A percentile compares a stretch with the other conserved stretches of the same genome.
Evolutionary conservation across 352 stramenopile species (phyloP).

Genomic region (Phytopythium litorale): DNA sequence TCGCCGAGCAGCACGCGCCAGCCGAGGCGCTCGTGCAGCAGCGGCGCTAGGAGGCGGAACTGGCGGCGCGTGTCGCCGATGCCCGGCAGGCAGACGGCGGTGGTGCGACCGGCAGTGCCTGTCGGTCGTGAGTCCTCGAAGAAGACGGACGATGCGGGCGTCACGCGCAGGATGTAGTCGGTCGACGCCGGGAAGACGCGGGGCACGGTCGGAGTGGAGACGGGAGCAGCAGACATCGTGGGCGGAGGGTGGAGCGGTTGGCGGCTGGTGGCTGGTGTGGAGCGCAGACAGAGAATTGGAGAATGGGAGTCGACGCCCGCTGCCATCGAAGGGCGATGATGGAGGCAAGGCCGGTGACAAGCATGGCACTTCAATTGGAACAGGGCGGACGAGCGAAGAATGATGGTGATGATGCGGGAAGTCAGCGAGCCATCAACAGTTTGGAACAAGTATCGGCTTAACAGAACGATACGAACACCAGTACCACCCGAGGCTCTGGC

Average conservation of each 20-base stretch:
- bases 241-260: background rate
- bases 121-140: slow-evolving; percentile 36
- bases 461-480: too few species aligned
- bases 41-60: slow-evolving; percentile 32
- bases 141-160: slow-evolving; percentile 17
- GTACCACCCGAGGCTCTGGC: background rate
- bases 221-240: background rate
- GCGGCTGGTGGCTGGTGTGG: background rate
- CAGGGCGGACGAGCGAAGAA: too few species aligned
- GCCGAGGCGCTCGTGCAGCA: slow-evolving; percentile 29
- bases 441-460: too few species aligned
- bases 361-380: too few species aligned
- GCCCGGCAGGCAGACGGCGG: slow-evolving; percentile 33
- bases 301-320: background rate
- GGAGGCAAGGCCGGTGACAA: background rate
- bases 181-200: slow-evolving; percentile 21
- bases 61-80: slow-evolving; percentile 40
- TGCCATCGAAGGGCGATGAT: background rate
- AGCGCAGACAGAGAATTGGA: background rate
- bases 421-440: too few species aligned
- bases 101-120: slow-evolving; percentile 9
- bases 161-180: slow-evolving; percentile 15
- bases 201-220: slow-evolving; percentile 6
- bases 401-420: too few species aligned
- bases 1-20: slow-evolving; percentile 31